phyloP scores from a whole-genome alignment of 2,329 filamentous ascomycete genomes.

The Colletotrichum sublineola region DNA sequence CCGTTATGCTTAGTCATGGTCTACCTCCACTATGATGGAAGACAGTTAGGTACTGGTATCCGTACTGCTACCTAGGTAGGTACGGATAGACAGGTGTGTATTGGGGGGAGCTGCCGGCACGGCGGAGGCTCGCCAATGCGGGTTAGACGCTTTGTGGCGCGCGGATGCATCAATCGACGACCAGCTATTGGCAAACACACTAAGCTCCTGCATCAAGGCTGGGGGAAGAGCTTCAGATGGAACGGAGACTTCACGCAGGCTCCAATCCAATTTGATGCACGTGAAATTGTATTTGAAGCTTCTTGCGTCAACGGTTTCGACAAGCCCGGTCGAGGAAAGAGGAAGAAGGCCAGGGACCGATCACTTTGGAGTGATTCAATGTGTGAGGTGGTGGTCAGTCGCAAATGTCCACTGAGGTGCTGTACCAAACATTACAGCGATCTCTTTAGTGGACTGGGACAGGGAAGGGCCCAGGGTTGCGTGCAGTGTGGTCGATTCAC shows the following conservation, averaged over 20 bases:
- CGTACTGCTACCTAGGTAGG: background rate
- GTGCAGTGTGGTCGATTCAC: constrained; percentile 10
- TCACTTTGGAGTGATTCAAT: background rate
- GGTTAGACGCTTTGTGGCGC: background rate
- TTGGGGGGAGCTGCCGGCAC: constrained; percentile 1
- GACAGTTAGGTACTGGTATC: too few species aligned
- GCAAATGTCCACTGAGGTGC: background rate
- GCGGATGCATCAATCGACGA: constrained; percentile 9
- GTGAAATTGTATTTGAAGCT: constrained; percentile 1
- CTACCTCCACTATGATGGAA: background rate
- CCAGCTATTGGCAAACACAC: background rate
- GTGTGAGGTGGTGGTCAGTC: background rate
- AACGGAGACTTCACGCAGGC: background rate
- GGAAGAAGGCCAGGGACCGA: background rate
- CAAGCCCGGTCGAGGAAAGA: background rate
- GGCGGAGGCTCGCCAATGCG: constrained; percentile 19
- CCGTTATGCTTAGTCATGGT: constrained; percentile 5
- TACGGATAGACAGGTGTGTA: background rate
- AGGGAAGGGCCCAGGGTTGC: constrained; percentile 31
- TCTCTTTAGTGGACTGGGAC: constrained; percentile 16
- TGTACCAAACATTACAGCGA: constrained; percentile 1
- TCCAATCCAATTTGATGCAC: background rate
- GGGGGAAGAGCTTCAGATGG: constrained; percentile 3
- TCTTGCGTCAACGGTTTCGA: background rate
- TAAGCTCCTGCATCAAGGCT: background rate